These are phyloP conservation scores for Fusarium buharicum DNA, from an alignment of 2,329 filamentous ascomycete genomes.

Conservation along the genomic window DNA sequence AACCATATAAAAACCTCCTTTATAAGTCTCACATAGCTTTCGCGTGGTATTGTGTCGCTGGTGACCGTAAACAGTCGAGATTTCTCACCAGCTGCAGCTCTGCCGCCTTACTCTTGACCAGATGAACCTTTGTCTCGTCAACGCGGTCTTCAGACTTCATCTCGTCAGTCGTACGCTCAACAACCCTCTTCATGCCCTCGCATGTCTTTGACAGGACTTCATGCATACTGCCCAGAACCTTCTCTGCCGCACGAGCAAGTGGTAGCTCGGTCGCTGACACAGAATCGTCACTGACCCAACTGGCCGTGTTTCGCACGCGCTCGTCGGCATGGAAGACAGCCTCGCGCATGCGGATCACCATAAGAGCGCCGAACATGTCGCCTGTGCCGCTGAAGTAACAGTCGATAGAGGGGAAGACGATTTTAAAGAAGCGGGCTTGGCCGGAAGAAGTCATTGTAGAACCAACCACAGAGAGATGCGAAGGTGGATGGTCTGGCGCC, in stretches of 20 bases:
- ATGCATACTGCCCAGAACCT: slow-evolving; percentile 93
- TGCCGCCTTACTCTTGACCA: slow-evolving; percentile 82
- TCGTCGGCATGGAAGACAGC: slow-evolving; percentile 65
- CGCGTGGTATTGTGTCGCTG: slow-evolving; percentile 71
- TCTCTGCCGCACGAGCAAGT: slow-evolving; percentile 83
- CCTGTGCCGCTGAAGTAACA: slow-evolving; percentile 97
- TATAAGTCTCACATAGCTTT: slow-evolving; percentile 54
- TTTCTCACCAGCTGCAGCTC: slow-evolving; percentile 88
- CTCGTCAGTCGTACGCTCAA: slow-evolving; percentile 56
- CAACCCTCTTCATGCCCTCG: slow-evolving; percentile 66
- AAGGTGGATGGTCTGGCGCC: slow-evolving; percentile 59
- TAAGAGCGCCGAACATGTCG: slow-evolving; percentile 97
- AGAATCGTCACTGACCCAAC: slow-evolving; percentile 82
- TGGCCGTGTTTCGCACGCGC: slow-evolving; percentile 62
- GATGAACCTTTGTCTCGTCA: slow-evolving; percentile 67
- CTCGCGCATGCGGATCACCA: slow-evolving; percentile 87
- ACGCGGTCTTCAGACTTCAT: slow-evolving; percentile 58
- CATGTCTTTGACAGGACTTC: slow-evolving; percentile 78
- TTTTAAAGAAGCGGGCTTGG: slow-evolving; percentile 83
- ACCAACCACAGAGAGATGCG: slow-evolving; percentile 77
- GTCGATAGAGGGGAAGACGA: slow-evolving; percentile 86
- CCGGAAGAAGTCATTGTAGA: slow-evolving; percentile 74
- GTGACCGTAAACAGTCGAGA: slow-evolving; percentile 72
- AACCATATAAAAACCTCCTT: background rate
- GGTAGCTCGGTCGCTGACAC: slow-evolving; percentile 78